Evolutionary conservation across 768 basidiomycete species (phyloP).

Genomic region (Leccinum imitatum): DNA sequence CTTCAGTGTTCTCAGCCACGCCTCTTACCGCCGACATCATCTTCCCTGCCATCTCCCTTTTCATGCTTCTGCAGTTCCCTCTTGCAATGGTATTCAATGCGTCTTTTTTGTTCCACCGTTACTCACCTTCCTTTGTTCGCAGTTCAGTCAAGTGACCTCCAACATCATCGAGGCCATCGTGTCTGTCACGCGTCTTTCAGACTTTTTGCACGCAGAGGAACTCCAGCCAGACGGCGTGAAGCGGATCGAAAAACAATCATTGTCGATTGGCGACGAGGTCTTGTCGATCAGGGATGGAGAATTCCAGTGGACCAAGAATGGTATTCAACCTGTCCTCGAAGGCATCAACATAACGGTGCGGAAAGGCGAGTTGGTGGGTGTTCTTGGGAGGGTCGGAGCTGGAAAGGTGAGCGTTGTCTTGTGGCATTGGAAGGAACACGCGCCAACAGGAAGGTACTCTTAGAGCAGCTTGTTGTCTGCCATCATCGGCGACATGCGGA

Average conservation of each 20-base stretch:
- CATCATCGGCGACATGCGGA: slow-evolving; percentile 85
- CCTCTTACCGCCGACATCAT: slow-evolving; percentile 89
- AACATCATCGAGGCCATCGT: slow-evolving; percentile 87
- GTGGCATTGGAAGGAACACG: neutral
- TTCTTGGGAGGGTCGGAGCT: slow-evolving; percentile 87
- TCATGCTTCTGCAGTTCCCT: slow-evolving; percentile 86
- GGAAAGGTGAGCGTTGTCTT: slow-evolving; percentile 63
- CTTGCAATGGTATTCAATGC: slow-evolving; percentile 64
- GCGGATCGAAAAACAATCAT: slow-evolving; percentile 40
- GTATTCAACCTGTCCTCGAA: slow-evolving; percentile 62
- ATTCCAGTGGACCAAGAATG: slow-evolving; percentile 72
- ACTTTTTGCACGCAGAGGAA: slow-evolving; percentile 76
- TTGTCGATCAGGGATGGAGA: slow-evolving; percentile 73
- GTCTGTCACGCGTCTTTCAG: slow-evolving; percentile 73
- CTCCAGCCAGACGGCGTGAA: slow-evolving; percentile 77
- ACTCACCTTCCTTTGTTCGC: slow-evolving; percentile 5
- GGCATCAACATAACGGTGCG: slow-evolving; percentile 70
- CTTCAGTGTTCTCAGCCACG: slow-evolving; percentile 55
- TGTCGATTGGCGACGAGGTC: slow-evolving; percentile 63
- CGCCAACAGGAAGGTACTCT: neutral
- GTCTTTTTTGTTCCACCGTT: neutral
- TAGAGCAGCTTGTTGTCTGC: slow-evolving; percentile 76
- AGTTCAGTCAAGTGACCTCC: slow-evolving; percentile 73
- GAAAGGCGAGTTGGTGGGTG: slow-evolving; percentile 83
- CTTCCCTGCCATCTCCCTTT: slow-evolving; percentile 93